These are phyloP conservation scores for Arachnopeziza araneosa DNA, from an alignment of 2,329 filamentous ascomycete species.

Conservation along the genomic window DNA sequence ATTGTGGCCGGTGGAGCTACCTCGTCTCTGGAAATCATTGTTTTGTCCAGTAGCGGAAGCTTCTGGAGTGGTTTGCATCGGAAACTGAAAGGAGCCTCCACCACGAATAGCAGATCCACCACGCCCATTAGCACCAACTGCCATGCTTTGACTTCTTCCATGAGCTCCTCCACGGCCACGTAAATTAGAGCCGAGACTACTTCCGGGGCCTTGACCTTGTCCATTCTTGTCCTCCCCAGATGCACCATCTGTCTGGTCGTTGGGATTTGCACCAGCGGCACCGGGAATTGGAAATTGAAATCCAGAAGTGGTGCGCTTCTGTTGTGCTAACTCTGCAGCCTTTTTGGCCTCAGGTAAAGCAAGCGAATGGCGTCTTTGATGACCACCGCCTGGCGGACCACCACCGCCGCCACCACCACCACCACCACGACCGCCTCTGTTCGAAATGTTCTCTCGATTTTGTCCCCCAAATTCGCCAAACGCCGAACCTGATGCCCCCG, in stretches of 20 bases:
- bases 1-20: constrained; percentile 64
- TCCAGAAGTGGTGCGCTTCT: constrained; percentile 87
- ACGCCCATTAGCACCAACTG: constrained; percentile 63
- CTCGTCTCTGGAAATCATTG: constrained; percentile 68
- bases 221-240: constrained; percentile 24
- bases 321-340: constrained; percentile 91
- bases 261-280: constrained; percentile 53
- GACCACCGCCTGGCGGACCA: constrained; percentile 64
- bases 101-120: constrained; percentile 55
- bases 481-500: constrained; percentile 68
- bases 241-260: constrained; percentile 34
- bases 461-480: constrained; percentile 76
- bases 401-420: constrained; percentile 75
- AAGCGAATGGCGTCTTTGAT: constrained; percentile 90
- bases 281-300: constrained; percentile 89
- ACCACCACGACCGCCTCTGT: constrained; percentile 67
- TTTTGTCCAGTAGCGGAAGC: constrained; percentile 38
- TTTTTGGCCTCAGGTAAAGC: constrained; percentile 96
- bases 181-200: constrained; percentile 18
- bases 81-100: constrained; percentile 67
- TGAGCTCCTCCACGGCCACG: constrained; percentile 55
- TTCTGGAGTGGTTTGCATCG: constrained; percentile 46
- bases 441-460: constrained; percentile 55
- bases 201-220: constrained; percentile 20
- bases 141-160: constrained; percentile 88